Conservation (phyloP, 768 basidiomycete species). For the Heimioporus sp. region DNA sequence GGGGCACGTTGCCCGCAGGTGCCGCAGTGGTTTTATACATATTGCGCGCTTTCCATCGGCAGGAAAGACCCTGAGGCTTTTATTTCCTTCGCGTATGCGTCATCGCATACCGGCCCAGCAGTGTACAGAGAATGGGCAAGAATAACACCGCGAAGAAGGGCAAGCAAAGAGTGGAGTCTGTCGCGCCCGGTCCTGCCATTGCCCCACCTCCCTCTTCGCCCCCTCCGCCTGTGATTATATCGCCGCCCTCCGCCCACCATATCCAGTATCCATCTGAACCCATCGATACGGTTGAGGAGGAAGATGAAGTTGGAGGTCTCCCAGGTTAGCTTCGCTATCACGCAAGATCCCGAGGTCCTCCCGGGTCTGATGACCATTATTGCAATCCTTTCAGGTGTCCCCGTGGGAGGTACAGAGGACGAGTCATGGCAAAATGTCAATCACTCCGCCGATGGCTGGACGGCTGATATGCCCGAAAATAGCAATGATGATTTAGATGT, state of each 20-base stretch:
- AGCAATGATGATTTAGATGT: slow-evolving; percentile 11
- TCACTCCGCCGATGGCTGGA: slow-evolving; percentile 29
- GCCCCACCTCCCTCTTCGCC: slow-evolving; percentile 9
- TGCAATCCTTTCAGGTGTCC: slow-evolving; percentile 15
- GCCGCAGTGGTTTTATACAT: slow-evolving; percentile 8
- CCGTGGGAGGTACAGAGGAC: slow-evolving; percentile 17
- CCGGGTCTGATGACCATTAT: slow-evolving; percentile 8
- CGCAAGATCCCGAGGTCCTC: not conserved
- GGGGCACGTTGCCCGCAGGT: not conserved
- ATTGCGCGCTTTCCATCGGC: slow-evolving; percentile 6
- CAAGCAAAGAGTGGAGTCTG: slow-evolving; percentile 27
- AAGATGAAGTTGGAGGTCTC: slow-evolving; percentile 18
- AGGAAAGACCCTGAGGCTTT: slow-evolving; percentile 27
- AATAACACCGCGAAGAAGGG: slow-evolving; percentile 29
- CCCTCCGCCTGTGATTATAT: slow-evolving; percentile 8
- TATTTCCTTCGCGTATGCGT: slow-evolving; percentile 30
- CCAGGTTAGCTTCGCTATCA: slow-evolving; percentile 15
- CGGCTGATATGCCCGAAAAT: slow-evolving; percentile 21
- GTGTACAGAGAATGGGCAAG: slow-evolving; percentile 28
- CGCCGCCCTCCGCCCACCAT: slow-evolving; percentile 27
- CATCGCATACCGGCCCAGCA: slow-evolving; percentile 22
- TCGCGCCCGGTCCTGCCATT: slow-evolving; percentile 3
- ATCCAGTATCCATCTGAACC: slow-evolving; percentile 15
- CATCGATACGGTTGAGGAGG: slow-evolving; percentile 27
- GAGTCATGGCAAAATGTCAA: slow-evolving; percentile 28